Evolutionary conservation across 2,329 filamentous ascomycete species (phyloP).

Genomic region (Fusarium pseudonygamai): DNA sequence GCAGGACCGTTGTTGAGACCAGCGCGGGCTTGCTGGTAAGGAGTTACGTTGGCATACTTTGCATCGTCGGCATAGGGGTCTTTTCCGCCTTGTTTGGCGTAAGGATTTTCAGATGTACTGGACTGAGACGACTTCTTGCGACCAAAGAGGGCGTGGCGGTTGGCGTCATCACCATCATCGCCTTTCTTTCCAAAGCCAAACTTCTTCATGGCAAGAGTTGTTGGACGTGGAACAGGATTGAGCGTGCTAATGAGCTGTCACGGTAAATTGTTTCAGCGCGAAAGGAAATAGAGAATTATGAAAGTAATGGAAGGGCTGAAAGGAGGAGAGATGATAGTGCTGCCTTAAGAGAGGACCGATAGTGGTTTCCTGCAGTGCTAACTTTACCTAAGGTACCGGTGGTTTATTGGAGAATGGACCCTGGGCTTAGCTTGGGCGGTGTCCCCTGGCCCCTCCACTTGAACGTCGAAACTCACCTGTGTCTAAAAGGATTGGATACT

Average conservation of each 20-base stretch:
- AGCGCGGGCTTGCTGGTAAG: slow-evolving; percentile 57
- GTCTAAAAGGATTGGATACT: not conserved
- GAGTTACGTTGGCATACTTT: slow-evolving; percentile 56
- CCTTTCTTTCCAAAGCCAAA: slow-evolving; percentile 68
- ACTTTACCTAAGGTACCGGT: slow-evolving; percentile 5
- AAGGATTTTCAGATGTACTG: slow-evolving; percentile 63
- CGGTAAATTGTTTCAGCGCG: not conserved
- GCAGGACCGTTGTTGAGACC: slow-evolving; percentile 49
- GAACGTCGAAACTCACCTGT: not conserved
- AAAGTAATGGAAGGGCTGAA: slow-evolving; percentile 14
- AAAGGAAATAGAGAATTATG: not conserved
- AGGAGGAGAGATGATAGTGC: slow-evolving; percentile 29
- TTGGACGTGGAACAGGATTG: not conserved
- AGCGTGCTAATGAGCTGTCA: not conserved
- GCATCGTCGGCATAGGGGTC: slow-evolving; percentile 64
- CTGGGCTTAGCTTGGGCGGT: slow-evolving; percentile 38
- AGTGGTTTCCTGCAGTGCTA: slow-evolving; percentile 8
- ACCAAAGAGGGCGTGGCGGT: slow-evolving; percentile 62
- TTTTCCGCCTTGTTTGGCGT: slow-evolving; percentile 60
- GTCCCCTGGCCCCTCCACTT: slow-evolving; percentile 20
- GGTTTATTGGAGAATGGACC: slow-evolving; percentile 33
- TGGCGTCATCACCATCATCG: slow-evolving; percentile 59
- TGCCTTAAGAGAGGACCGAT: slow-evolving; percentile 33
- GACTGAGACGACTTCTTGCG: slow-evolving; percentile 62
- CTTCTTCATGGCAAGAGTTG: slow-evolving; percentile 61